phyloP scores from a whole-genome alignment of 2,329 filamentous ascomycete genomes.

The Hypoxylon sp. region DNA sequence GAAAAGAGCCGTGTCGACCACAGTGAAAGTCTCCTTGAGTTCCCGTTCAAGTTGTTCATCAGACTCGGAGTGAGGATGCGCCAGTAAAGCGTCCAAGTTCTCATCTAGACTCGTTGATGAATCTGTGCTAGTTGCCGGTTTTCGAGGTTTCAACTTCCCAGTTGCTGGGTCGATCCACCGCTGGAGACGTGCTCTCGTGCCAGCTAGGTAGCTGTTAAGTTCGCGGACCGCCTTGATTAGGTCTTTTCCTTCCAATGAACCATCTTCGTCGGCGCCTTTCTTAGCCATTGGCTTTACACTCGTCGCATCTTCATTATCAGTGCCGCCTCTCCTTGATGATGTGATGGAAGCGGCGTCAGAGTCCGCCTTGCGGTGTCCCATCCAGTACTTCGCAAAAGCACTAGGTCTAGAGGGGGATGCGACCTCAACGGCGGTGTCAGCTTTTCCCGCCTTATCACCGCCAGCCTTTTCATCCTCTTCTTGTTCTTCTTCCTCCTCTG shows the following conservation, averaged over 20 bases:
- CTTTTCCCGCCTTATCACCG: constrained; percentile 54
- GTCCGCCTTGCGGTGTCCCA: constrained; percentile 63
- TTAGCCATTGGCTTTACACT: constrained; percentile 63
- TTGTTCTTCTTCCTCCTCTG: constrained; percentile 59
- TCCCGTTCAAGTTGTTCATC: constrained; percentile 77
- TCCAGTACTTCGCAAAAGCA: constrained; percentile 70
- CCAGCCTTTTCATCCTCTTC: constrained; percentile 58
- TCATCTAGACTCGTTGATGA: constrained; percentile 54
- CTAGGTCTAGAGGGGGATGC: constrained; percentile 59
- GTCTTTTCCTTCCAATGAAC: constrained; percentile 81
- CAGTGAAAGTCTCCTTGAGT: constrained; percentile 80
- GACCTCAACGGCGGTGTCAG: constrained; percentile 47
- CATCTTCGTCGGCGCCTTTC: constrained; percentile 62
- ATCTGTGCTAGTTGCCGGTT: constrained; percentile 60
- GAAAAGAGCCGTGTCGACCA: constrained; percentile 96
- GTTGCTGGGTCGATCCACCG: constrained; percentile 74
- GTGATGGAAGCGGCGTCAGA: constrained; percentile 72
- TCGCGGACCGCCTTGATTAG: constrained; percentile 85
- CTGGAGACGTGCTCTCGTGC: constrained; percentile 79
- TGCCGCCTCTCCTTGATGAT: constrained; percentile 70
- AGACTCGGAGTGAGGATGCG: constrained; percentile 63
- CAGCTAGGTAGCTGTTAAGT: constrained; percentile 88
- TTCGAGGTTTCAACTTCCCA: constrained; percentile 71
- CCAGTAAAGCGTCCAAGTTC: constrained; percentile 54
- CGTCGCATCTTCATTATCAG: constrained; percentile 66